Percentiles rank a stretch among this genome's conserved stretches.
phyloP scores from a whole-genome alignment of 1,139 yeast genomes.

The Saccharomyces pastorianus region DNA sequence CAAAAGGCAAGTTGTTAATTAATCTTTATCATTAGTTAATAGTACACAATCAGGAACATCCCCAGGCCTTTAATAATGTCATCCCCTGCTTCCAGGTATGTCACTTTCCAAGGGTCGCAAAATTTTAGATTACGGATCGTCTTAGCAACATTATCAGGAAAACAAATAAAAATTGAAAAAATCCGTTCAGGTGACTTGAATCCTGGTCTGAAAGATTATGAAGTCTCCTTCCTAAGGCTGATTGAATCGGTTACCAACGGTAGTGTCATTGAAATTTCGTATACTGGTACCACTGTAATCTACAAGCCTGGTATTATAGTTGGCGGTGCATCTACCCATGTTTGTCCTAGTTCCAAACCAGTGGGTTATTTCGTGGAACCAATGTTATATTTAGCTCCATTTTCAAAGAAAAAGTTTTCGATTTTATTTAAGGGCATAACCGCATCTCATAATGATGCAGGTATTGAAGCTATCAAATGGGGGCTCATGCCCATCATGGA shows the following conservation, averaged over 20 bases:
- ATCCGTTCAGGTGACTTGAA: constrained; percentile 80
- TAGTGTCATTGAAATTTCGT: constrained; percentile 81
- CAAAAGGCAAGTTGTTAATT: no score
- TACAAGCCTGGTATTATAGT: constrained; percentile 85
- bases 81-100: constrained; percentile 8
- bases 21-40: no score
- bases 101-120: constrained; percentile 57
- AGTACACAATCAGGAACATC: no score
- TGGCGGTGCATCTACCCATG: constrained; percentile 80
- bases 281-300: constrained; percentile 92
- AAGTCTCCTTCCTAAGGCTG: constrained; percentile 80
- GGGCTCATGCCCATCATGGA: constrained; percentile 84
- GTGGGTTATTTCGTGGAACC: constrained; percentile 91
- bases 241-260: constrained; percentile 90
- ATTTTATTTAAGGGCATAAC: constrained; percentile 79
- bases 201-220: constrained; percentile 90
- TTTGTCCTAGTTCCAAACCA: constrained; percentile 70
- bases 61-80: constrained; percentile 9
- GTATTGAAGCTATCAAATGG: constrained; percentile 89
- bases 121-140: constrained; percentile 73
- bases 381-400: constrained; percentile 80
- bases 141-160: constrained; percentile 77
- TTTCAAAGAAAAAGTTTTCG: constrained; percentile 79
- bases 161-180: constrained; percentile 71
- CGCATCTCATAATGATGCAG: constrained; percentile 61